A percentile compares a stretch with the other conserved stretches of the same genome.
These are phyloP conservation scores for Phytophthora megakarya DNA, from an alignment of 352 stramenopile species.

Conservation along the genomic window DNA sequence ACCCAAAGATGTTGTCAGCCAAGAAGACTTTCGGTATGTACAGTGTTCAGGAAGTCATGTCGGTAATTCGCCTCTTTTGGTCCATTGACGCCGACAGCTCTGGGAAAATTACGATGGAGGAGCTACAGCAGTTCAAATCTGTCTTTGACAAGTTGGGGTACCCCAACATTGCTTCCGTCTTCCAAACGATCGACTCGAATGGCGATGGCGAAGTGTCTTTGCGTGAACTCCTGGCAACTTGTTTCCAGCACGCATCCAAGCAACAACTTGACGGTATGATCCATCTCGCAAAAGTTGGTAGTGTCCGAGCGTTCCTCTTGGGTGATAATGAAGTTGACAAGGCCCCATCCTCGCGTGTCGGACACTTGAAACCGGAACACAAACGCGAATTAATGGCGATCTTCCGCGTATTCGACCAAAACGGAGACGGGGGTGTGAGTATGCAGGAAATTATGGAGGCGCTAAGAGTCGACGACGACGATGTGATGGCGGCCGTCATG, in stretches of 20 bases:
- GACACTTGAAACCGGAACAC: slow-evolving; percentile 39
- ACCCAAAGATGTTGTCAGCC: slow-evolving; percentile 13
- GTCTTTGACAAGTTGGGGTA: slow-evolving; percentile 76
- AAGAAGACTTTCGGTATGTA: slow-evolving; percentile 70
- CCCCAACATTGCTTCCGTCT: slow-evolving; percentile 63
- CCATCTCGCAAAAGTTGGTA: slow-evolving; percentile 69
- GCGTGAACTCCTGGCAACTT: slow-evolving; percentile 63
- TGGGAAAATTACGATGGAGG: slow-evolving; percentile 53
- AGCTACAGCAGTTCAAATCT: slow-evolving; percentile 58
- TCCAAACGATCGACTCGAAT: slow-evolving; percentile 76
- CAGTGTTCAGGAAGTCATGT: slow-evolving; percentile 72
- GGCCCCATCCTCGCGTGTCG: neutral
- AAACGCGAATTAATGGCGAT: slow-evolving; percentile 58
- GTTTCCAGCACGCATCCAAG: slow-evolving; percentile 69
- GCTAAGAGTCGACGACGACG: slow-evolving; percentile 67
- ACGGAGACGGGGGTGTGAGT: slow-evolving; percentile 65
- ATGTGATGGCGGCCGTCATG: slow-evolving; percentile 53
- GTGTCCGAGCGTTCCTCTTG: slow-evolving; percentile 54
- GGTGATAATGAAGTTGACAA: slow-evolving; percentile 3
- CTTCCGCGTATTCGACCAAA: slow-evolving; percentile 74
- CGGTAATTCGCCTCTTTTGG: slow-evolving; percentile 75
- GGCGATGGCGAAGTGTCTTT: slow-evolving; percentile 61
- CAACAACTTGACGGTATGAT: slow-evolving; percentile 72
- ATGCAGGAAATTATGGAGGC: slow-evolving; percentile 80
- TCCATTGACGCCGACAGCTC: slow-evolving; percentile 73